Evolutionary conservation across 2,329 filamentous ascomycete species (phyloP).

Genomic region (Polytolypa hystricis): DNA sequence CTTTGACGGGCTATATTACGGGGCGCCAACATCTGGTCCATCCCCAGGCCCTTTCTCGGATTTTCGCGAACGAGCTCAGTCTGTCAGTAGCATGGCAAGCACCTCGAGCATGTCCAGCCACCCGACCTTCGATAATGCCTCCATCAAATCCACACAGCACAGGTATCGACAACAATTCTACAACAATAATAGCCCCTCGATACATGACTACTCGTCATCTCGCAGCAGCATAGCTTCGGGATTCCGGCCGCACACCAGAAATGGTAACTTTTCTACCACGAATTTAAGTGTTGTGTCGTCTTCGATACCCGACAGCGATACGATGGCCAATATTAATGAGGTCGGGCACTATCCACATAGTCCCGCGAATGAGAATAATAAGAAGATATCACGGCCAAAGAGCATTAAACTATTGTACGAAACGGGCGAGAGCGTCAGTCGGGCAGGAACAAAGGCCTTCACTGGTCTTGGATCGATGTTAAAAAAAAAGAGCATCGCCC

Average conservation of each 20-base stretch:
- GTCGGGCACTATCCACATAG: too few species aligned
- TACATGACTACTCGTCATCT: slow-evolving; percentile 3
- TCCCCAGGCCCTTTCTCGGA: neutral
- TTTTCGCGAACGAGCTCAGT: slow-evolving; percentile 7
- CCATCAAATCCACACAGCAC: slow-evolving; percentile 7
- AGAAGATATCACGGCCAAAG: slow-evolving; percentile 7
- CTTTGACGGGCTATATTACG: too few species aligned
- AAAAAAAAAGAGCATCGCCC: slow-evolving; percentile 4
- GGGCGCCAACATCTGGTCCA: too few species aligned
- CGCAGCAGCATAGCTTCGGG: slow-evolving; percentile 3
- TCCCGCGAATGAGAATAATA: too few species aligned
- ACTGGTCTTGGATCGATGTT: slow-evolving; percentile 12
- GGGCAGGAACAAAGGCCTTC: slow-evolving; percentile 10
- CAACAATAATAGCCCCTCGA: neutral
- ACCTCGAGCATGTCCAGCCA: slow-evolving; percentile 11
- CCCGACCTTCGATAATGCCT: slow-evolving; percentile 8
- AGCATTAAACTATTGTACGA: slow-evolving; percentile 12
- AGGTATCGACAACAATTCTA: slow-evolving; percentile 7
- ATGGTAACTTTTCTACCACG: slow-evolving; percentile 6
- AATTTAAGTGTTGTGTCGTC: slow-evolving; percentile 3
- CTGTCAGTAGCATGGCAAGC: slow-evolving; percentile 12
- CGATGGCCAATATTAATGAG: too few species aligned
- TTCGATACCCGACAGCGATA: slow-evolving; percentile 1
- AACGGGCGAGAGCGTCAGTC: slow-evolving; percentile 10
- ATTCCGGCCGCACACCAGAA: neutral